phyloP scores from a whole-genome alignment of 2,329 filamentous ascomycete species.

The Escovopsis weberi region DNA sequence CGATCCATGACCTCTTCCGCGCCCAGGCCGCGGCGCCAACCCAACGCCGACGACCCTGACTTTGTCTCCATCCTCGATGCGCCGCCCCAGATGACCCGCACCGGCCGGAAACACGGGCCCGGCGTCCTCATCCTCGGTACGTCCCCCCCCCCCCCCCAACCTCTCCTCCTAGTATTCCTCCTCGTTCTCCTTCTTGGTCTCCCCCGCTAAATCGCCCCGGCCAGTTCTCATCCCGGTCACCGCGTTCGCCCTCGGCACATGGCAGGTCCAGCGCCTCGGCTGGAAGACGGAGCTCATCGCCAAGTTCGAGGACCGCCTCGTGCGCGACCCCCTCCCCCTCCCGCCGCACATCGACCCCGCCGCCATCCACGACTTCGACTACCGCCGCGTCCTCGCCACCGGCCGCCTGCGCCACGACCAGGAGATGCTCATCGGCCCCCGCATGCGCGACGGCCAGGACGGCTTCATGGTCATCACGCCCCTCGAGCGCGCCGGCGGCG shows the following conservation, averaged over 20 bases:
- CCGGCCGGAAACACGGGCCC: conserved; percentile 58
- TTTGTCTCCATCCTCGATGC: conserved; percentile 82
- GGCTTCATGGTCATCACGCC: conserved; percentile 89
- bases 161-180: no score
- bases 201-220: no score
- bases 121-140: conserved; percentile 65
- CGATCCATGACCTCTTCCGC: conserved; percentile 8
- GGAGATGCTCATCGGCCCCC: conserved; percentile 91
- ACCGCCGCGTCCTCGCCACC: conserved; percentile 62
- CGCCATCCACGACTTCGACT: conserved; percentile 84
- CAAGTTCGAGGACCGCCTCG: conserved; percentile 79
- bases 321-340: conserved; percentile 72
- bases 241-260: conserved; percentile 78
- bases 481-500: conserved; percentile 53
- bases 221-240: conserved; percentile 75
- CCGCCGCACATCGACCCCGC: conserved; percentile 68
- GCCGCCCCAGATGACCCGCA: conserved; percentile 64
- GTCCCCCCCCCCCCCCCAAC: conserved; percentile 3
- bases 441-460: conserved; percentile 76
- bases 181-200: no score
- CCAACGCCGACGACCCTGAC: conserved; percentile 57
- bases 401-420: conserved; percentile 72
- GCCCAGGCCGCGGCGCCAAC: conserved; percentile 14
- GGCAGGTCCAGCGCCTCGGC: conserved; percentile 84
- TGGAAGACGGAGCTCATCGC: conserved; percentile 93